Conservation (phyloP, 768 basidiomycete species). For the Pisolithus orientalis region DNA sequence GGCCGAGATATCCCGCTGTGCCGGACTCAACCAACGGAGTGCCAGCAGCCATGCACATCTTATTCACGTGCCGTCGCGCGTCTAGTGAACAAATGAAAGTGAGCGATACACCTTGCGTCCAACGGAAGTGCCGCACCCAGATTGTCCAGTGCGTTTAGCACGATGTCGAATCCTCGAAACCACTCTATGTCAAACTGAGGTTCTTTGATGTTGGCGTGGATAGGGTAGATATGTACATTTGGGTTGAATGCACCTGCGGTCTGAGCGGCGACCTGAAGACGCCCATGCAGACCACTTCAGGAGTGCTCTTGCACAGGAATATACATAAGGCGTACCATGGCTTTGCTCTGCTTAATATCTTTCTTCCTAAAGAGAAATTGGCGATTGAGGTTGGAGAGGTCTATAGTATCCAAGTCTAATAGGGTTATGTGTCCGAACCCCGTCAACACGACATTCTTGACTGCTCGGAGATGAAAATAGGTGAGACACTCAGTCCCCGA, state of each 20-base stretch:
- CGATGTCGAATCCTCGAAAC: constrained; percentile 88
- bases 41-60: constrained; percentile 91
- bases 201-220: constrained; percentile 96
- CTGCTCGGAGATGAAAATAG: constrained; percentile 33
- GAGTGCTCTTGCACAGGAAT: neutral
- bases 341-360: constrained; percentile 95
- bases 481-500: neutral
- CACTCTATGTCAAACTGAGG: constrained; percentile 82
- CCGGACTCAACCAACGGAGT: constrained; percentile 94
- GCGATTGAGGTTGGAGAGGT: constrained; percentile 93
- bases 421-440: constrained; percentile 92
- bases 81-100: constrained; percentile 41
- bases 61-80: constrained; percentile 92
- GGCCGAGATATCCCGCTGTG: constrained; percentile 94
- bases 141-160: constrained; percentile 95
- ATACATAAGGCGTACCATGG: constrained; percentile 50
- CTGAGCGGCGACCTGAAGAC: constrained; percentile 68
- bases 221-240: constrained; percentile 77
- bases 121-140: constrained; percentile 53
- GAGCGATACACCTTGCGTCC: neutral
- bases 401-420: constrained; percentile 96
- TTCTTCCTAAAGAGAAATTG: constrained; percentile 97
- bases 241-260: constrained; percentile 85
- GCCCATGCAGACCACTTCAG: too few relatives aligned
- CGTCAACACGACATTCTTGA: constrained; percentile 92